Conservation (phyloP, 2,329 filamentous ascomycete genomes). For the Pyrenochaeta sp. region DNA sequence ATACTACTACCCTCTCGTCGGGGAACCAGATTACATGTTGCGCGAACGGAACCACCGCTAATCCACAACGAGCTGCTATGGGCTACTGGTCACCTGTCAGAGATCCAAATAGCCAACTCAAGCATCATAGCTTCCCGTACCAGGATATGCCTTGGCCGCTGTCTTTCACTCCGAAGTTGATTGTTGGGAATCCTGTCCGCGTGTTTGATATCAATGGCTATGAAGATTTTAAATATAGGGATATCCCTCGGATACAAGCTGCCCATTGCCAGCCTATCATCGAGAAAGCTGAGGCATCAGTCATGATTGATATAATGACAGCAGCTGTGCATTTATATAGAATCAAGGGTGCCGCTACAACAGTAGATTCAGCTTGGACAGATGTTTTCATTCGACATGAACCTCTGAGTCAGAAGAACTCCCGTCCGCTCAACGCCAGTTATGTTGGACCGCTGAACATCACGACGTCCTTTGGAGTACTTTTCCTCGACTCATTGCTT, state of each 20-base stretch:
- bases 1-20: slow-evolving; percentile 10
- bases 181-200: slow-evolving; percentile 4
- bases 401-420: not conserved
- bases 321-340: not conserved
- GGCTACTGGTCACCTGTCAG: slow-evolving; percentile 24
- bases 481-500: slow-evolving; percentile 21
- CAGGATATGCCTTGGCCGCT: slow-evolving; percentile 12
- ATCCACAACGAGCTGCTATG: slow-evolving; percentile 7
- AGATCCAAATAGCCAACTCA: not conserved
- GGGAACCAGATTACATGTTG: slow-evolving; percentile 8
- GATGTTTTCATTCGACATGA: slow-evolving; percentile 15
- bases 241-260: slow-evolving; percentile 16
- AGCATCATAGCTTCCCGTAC: not conserved
- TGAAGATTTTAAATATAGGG: slow-evolving; percentile 7
- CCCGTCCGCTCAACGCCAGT: not conserved
- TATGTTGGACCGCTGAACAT: slow-evolving; percentile 13
- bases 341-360: not conserved
- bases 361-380: slow-evolving; percentile 11
- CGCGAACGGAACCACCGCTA: slow-evolving; percentile 11
- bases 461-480: slow-evolving; percentile 14
- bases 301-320: no score
- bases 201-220: not conserved
- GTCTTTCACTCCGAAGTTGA: slow-evolving; percentile 17
- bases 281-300: no score
- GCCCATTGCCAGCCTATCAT: slow-evolving; percentile 17